Conservation (phyloP, 2,329 filamentous ascomycete species). For the Paraconiothyrium sp. region DNA sequence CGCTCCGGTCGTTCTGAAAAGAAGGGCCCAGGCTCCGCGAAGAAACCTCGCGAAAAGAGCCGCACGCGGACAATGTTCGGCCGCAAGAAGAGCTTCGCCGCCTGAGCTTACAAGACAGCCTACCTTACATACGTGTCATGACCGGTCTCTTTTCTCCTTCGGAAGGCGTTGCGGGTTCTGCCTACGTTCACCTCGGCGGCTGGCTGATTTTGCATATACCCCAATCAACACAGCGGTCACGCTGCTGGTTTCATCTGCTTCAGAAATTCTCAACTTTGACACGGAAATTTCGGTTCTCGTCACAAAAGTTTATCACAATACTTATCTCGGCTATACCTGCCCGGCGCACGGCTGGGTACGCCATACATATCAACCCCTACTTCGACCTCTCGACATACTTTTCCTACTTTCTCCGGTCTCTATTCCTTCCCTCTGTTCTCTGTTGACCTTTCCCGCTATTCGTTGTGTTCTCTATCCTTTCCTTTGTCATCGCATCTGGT, state of each 20-base stretch:
- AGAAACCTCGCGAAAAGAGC: constrained; percentile 79
- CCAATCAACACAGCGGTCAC: constrained; percentile 15
- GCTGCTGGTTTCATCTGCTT: constrained; percentile 14
- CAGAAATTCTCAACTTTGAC: constrained; percentile 14
- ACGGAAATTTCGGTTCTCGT: constrained; percentile 14
- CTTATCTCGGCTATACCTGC: constrained; percentile 27
- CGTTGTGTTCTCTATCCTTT: constrained; percentile 8
- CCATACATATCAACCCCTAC: neutral
- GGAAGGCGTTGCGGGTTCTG: constrained; percentile 42
- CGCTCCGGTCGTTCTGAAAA: constrained; percentile 57
- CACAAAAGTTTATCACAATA: constrained; percentile 27
- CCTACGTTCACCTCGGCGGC: constrained; percentile 22
- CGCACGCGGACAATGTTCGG: constrained; percentile 78
- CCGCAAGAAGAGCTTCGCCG: constrained; percentile 60
- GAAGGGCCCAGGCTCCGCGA: constrained; percentile 54
- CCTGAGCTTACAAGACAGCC: constrained; percentile 23
- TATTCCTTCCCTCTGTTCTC: constrained; percentile 10
- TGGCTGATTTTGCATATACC: constrained; percentile 44
- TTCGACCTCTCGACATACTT: constrained; percentile 20
- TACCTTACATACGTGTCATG: constrained; percentile 45
- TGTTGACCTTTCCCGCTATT: constrained; percentile 4
- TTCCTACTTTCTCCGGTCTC: constrained; percentile 16
- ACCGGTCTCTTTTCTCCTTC: constrained; percentile 36
- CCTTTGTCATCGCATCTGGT: constrained; percentile 17
- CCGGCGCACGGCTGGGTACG: constrained; percentile 37